Percentiles rank a stretch among this genome's conserved stretches.
Evolutionary conservation across 768 basidiomycete species (phyloP).

Genomic region (Pleurotus citrinopileatus): DNA sequence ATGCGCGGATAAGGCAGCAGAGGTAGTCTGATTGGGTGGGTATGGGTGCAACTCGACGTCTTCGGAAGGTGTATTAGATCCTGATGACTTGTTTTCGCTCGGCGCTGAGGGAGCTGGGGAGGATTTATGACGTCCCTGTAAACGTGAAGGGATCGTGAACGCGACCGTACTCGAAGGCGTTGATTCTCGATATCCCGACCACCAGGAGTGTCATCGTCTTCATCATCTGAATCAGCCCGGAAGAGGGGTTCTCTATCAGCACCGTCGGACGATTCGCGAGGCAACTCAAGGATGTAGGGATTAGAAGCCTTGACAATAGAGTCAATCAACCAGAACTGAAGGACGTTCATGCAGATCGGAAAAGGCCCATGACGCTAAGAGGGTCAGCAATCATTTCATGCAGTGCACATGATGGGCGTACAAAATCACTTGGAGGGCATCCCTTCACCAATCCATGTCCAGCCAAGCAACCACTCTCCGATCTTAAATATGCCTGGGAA

Average conservation of each 20-base stretch:
- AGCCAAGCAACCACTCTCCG: conserved; percentile 87
- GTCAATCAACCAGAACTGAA: conserved; percentile 96
- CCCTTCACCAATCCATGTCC: conserved; percentile 62
- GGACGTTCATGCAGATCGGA: conserved; percentile 83
- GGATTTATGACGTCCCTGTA: conserved; percentile 22
- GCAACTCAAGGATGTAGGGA: conserved; percentile 33
- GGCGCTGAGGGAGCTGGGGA: conserved; percentile 21
- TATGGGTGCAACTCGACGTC: conserved; percentile 49
- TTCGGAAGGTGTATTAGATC: conserved; percentile 29
- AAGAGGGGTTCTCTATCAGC: conserved; percentile 66
- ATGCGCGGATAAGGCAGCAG: conserved; percentile 37
- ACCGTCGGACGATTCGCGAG: conserved; percentile 31
- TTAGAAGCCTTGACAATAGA: conserved; percentile 76
- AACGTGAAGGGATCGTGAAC: conserved; percentile 27
- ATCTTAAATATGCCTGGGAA: conserved; percentile 68
- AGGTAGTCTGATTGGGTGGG: conserved; percentile 53
- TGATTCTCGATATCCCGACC: conserved; percentile 47
- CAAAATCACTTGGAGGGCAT: conserved; percentile 77
- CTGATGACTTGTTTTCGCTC: conserved; percentile 39
- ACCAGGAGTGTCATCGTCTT: conserved; percentile 37
- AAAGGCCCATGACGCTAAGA: conserved; percentile 82
- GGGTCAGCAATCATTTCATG: conserved; percentile 5
- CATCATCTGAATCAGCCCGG: conserved; percentile 44
- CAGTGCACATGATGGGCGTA: conserved; percentile 38
- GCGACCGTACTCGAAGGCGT: conserved; percentile 22